Evolutionary conservation across 495 filamentous ascomycete species (phyloP), one percentile per base, ranked within the genome.

Genomic region (Aspergillus avenaceus): DNA sequence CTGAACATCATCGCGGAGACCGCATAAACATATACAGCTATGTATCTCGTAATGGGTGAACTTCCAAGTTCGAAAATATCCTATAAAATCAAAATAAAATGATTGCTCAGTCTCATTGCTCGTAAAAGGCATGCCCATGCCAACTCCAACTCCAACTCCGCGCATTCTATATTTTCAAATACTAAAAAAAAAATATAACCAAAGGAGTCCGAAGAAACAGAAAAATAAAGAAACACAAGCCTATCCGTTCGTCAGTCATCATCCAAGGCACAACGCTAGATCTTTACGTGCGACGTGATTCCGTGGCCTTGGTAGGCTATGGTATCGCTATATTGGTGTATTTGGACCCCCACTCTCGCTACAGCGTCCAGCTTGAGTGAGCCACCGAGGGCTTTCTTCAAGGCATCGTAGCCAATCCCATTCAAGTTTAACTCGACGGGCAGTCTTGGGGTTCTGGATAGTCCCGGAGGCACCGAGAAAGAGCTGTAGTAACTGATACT

Each of bases 311-410:
- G 58, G 66, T 86, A 90, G 77, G 82, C 80, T 29, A 96, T 57
- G 41, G 63, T 71, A 66, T 90, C 81, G 44, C 58, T 75, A 80
- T 88, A 96, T 56, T 78, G 65, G n/a, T 84, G 85, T 45, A 96
- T 63, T 58, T 77, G 74, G 18, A 96, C 69, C 23, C 79, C 81
- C 13, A 91, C 83, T 26, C 78, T 71, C 6, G 90, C 93, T 50
- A 75, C 72, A n/a, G 90, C 85, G 67, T 90, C 85, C 51, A 98
- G 62, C 64, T 85, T 84, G 55, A 97, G 64, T 23, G 69, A 72
- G 0, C 91, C 90, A 9, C 91, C 90, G n/a, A 98, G 64, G n/a
- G 93, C 91, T 58, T 82, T 82, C 56, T 74, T 82, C 24, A 98
- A 69, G 27, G 84, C 84, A 21, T 88, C 85, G 64, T 92, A 95